Evolutionary conservation across 1,139 yeast species (phyloP), one percentile per base, ranked within the genome.

Genomic region (Spencermartinsiella ligniputridi): DNA sequence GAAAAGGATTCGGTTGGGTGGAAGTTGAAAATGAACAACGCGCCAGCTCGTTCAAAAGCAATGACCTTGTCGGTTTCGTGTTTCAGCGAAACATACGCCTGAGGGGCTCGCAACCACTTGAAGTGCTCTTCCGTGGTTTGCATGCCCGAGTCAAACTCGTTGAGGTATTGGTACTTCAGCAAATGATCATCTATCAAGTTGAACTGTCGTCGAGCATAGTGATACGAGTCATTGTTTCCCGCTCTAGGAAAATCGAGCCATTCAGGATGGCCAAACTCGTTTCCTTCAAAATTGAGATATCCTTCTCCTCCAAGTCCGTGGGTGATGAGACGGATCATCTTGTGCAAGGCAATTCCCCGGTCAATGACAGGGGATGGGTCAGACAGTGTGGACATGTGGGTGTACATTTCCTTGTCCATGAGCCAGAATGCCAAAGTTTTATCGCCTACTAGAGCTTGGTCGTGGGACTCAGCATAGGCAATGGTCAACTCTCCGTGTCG

Each of bases 211-310:
- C 97, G 79, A 5, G 97, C 96, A 61, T 92, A 92, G 65, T 86
- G 94, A 68, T 86, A 92, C 17, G 95, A 83, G 64, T 89, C 90
- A 32, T 75, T 75, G 64, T 92, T 92, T 38, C 96, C 97, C 35
- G 54, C 83, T 55, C 97, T 79, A 11, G 98, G 98, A 74, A 92
- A 92, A 65, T 92, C 98, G 40, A 92, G 75, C 98, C 98, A 92
- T 64, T 92, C 98, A 2, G 98, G 98, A 60, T 92, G 98, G 13
- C 98, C 98, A 69, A 92, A 92, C 67, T 92, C 98, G 61, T 92
- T 92, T 46, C 98, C 98, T 70, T 90, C 97, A 61, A 92, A 92
- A 62, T 89, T 90, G 59, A 92, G 76, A 62, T 90, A 92, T 0
- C 96, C 97, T 65, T 92, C 97, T 47, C 98, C 98, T 40, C 97